Conservation (phyloP, 257 asterid genomes). For the Sherardia arvensis region DNA sequence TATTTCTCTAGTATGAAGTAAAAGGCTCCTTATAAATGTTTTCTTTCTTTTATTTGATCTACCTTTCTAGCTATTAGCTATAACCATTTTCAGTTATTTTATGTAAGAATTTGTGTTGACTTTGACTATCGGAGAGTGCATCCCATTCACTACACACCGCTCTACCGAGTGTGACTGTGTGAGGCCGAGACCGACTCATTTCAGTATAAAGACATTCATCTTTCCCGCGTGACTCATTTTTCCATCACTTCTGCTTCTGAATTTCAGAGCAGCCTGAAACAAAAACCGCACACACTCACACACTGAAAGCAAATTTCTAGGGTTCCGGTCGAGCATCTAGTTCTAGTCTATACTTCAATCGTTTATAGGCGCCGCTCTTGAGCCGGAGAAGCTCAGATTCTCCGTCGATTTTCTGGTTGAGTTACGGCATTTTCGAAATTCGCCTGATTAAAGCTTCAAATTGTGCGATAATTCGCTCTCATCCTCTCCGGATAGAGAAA, state of each 20-base stretch:
- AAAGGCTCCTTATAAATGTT: too few species aligned
- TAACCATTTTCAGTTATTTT: too few species aligned
- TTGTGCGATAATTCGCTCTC: not conserved
- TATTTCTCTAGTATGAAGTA: too few species aligned
- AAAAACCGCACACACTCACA: not conserved
- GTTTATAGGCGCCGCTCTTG: not conserved
- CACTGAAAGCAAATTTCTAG: not conserved
- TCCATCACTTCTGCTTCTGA: not conserved
- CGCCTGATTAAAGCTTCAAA: not conserved
- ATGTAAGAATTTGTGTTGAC: not conserved
- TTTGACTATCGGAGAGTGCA: not conserved
- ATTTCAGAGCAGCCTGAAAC: not conserved
- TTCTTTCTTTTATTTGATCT: too few species aligned
- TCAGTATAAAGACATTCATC: not conserved
- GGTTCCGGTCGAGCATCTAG: not conserved
- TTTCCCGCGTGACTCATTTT: not conserved
- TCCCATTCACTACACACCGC: not conserved
- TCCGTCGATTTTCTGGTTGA: not conserved
- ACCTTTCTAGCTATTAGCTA: too few species aligned
- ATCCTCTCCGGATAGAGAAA: constrained; percentile 25
- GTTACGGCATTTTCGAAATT: not conserved
- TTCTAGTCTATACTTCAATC: not conserved
- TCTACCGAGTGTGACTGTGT: not conserved
- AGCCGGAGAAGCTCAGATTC: not conserved
- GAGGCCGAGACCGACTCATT: not conserved